Conservation (phyloP, 495 filamentous ascomycete genomes). For the Chaetomium fimeti region DNA sequence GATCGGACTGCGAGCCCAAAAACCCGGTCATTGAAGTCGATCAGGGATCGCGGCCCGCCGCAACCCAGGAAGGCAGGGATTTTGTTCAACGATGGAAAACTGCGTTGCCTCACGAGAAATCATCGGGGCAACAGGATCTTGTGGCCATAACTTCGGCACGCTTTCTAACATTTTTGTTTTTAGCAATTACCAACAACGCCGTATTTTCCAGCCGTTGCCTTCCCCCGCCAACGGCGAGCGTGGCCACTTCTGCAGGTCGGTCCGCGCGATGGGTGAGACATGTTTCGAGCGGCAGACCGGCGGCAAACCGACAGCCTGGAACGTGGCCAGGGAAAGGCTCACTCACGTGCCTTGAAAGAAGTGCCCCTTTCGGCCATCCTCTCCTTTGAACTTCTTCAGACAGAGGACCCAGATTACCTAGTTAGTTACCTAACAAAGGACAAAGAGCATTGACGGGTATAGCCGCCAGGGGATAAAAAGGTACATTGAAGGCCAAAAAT, state of each 20-base stretch:
- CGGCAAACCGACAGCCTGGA: not conserved
- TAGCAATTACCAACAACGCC: too few species aligned
- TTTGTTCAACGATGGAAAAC: not conserved
- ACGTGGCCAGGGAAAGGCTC: not conserved
- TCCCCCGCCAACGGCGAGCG: not conserved
- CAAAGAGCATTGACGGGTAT: not conserved
- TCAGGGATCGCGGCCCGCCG: conserved; percentile 8
- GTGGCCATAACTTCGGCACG: not conserved
- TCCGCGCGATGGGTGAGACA: not conserved
- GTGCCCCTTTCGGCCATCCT: not conserved
- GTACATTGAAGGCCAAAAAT: not conserved
- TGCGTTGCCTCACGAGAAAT: not conserved
- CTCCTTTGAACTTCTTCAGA: too few species aligned
- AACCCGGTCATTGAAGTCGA: not conserved
- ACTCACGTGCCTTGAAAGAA: not conserved
- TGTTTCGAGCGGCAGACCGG: conserved; percentile 5
- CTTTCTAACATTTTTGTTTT: too few species aligned
- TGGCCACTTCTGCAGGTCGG: not conserved
- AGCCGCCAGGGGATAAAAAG: not conserved
- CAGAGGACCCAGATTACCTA: not conserved
- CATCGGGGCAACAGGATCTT: not conserved
- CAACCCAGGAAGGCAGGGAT: not conserved
- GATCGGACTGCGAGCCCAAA: not conserved
- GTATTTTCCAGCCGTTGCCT: not conserved
- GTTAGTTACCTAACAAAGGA: too few species aligned